Conservation (phyloP, 441 rosid species). For the Melastoma candidum region DNA sequence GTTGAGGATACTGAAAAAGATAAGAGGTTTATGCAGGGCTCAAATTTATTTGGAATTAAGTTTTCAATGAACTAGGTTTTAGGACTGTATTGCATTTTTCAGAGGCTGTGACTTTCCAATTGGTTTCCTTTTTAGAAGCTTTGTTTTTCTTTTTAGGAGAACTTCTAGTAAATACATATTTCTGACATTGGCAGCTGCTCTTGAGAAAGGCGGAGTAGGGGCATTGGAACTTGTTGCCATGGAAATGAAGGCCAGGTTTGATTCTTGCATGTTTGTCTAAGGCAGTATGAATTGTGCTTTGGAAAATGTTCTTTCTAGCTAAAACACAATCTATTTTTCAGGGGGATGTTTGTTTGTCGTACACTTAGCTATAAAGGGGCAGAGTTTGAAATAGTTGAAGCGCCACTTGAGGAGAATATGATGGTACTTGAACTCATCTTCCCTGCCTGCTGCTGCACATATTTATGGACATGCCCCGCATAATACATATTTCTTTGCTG, state of each 20-base stretch:
- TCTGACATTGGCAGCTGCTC: slow-evolving; percentile 55
- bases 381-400: slow-evolving; percentile 94
- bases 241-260: slow-evolving; percentile 99
- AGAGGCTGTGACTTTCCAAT: too few relatives aligned
- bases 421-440: slow-evolving; percentile 39
- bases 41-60: too few relatives aligned
- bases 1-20: too few relatives aligned
- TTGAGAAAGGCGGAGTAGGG: slow-evolving; percentile 98
- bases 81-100: too few relatives aligned
- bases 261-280: too few relatives aligned
- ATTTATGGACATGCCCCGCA: too few relatives aligned
- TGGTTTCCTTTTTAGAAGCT: too few relatives aligned
- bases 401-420: slow-evolving; percentile 85
- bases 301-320: not conserved
- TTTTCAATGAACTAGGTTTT: too few relatives aligned
- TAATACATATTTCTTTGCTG: too few relatives aligned
- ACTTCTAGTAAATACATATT: not conserved
- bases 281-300: too few relatives aligned
- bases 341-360: slow-evolving; percentile 99
- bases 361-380: slow-evolving; percentile 95
- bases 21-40: too few relatives aligned
- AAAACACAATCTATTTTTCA: slow-evolving; percentile 18
- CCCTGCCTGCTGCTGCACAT: slow-evolving; percentile 7
- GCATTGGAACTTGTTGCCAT: slow-evolving; percentile 99
- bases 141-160: too few relatives aligned